Percentiles rank a stretch among this genome's conserved stretches.
These are phyloP conservation scores for Straminergon stramineum DNA, from an alignment of 225 moss, liverwort and hornwort species.

Conservation along the genomic window DNA sequence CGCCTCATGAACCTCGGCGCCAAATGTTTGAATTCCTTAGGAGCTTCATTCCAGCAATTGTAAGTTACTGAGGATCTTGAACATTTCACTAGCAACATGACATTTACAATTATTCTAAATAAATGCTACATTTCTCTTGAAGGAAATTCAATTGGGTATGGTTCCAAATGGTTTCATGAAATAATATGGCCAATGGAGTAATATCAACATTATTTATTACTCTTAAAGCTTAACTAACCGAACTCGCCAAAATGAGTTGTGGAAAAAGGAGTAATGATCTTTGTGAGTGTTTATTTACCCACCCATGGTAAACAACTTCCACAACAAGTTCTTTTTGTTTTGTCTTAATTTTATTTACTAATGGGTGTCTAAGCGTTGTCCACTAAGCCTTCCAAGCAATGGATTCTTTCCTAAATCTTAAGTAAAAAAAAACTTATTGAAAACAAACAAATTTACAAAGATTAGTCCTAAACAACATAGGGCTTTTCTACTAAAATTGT, in stretches of 20 bases:
- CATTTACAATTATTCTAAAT: background rate
- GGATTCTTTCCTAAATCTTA: too few relatives aligned
- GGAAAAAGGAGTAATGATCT: background rate
- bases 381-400: too few relatives aligned
- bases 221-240: rapidly evolving
- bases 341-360: too few relatives aligned
- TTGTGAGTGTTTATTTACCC: too few relatives aligned
- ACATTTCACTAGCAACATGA: background rate
- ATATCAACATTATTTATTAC: background rate
- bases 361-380: too few relatives aligned
- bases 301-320: too few relatives aligned
- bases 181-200: background rate
- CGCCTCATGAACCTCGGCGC: background rate
- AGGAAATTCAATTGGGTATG: background rate
- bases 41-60: background rate
- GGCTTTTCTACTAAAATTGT: too few relatives aligned
- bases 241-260: background rate
- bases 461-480: too few relatives aligned
- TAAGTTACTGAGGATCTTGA: too few relatives aligned
- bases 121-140: background rate
- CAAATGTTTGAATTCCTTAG: background rate
- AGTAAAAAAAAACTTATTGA: too few relatives aligned
- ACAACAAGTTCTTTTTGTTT: too few relatives aligned
- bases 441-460: too few relatives aligned
- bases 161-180: background rate